phyloP scores from a whole-genome alignment of 2,329 filamentous ascomycete genomes.

The Nemania abortiva region DNA sequence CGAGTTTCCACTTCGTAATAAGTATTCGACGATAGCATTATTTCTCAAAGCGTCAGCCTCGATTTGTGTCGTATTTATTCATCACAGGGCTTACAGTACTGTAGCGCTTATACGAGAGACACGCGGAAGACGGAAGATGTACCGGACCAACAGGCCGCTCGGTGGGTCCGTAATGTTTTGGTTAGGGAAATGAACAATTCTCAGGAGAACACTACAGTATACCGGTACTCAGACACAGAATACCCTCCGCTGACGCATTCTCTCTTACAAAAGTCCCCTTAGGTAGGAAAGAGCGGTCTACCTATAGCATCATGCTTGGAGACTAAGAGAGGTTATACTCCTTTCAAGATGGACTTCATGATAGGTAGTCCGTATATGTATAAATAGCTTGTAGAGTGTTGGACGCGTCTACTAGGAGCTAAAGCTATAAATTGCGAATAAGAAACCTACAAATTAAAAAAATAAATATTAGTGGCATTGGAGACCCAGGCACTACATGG shows the following conservation, averaged over 20 bases:
- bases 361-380: neutral
- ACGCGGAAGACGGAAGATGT: conserved; percentile 14
- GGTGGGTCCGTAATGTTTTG: neutral
- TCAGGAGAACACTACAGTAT: neutral
- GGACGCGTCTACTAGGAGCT: too few species aligned
- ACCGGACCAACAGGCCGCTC: neutral
- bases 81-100: neutral
- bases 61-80: neutral
- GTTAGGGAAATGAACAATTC: neutral
- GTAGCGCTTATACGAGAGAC: conserved; percentile 5
- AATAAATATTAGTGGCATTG: too few species aligned
- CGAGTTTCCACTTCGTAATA: neutral
- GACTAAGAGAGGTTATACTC: neutral
- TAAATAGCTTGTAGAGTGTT: too few species aligned
- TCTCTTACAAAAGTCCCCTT: too few species aligned
- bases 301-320: neutral
- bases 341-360: neutral
- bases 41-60: neutral
- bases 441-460: too few species aligned
- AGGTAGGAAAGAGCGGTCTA: neutral
- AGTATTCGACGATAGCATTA: neutral
- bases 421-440: too few species aligned
- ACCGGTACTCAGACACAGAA: neutral
- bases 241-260: neutral
- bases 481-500: too few species aligned